Base-by-base conservation (phyloP, 352 stramenopile species). In the Globisporangium alternatum region DNA sequence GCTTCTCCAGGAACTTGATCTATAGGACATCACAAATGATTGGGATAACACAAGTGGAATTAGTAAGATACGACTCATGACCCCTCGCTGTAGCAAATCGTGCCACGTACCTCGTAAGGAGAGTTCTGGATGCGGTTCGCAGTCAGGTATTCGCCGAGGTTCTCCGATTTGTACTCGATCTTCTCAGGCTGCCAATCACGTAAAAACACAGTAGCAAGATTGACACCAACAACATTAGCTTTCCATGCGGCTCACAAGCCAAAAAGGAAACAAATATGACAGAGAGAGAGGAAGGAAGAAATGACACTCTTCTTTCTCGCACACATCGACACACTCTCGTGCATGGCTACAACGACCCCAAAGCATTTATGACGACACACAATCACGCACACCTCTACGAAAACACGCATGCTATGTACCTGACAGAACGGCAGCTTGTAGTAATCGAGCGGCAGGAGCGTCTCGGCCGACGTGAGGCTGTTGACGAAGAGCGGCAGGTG, bases 71-170 rank as follows among this genome's bases (percentile, higher is more conserved):
- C 21, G 13, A n/a, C 9, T 37, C 15, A 55, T 37, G 22, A 55
- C 22, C 22, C 13, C 25, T 37, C n/a, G 13, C 15, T 55, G 19
- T 4, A 28, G 33, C 21, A 53, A 7, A 10, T 28, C 21, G 28
- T 7, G 17, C 5, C 15, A 52, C 62, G 43, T 54, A 88, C 78
- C 35, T 96, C 78, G 74, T 99, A 99, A 31, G 96, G 90, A 17
- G 97, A 99, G 75, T 97, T 99, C 79, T 99, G 95, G 68, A 99
- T 99, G 60, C 97, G 93, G 73, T 99, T 98, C 21, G 97, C 98
- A 33, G 91, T 96, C 52, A 99, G 80, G 66, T 99, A 98, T 78
- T 99, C 97, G 55, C 98, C 98, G 54, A 99, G 78, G 73, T 99
- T 99, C 77, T 99, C 98, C 56, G 93, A 97, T 49, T 98, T 98